A percentile compares a stretch with the other conserved stretches of the same genome.
Evolutionary conservation across 345 rosid genomes (phyloP).

Genomic region (Acer yangbiense): DNA sequence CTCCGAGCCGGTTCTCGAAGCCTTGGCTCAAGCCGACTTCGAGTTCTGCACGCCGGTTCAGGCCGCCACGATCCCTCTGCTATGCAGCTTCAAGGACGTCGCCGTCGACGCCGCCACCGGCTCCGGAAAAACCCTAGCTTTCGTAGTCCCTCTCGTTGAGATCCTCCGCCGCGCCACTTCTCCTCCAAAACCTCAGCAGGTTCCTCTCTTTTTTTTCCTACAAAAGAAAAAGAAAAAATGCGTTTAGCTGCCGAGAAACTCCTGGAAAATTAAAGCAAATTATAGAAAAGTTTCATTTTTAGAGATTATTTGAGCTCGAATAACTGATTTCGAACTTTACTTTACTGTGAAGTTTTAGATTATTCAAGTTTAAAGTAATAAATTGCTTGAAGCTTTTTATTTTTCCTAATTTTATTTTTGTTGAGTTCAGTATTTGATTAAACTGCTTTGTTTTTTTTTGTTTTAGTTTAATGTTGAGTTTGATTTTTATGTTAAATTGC

Average conservation of each 20-base stretch:
- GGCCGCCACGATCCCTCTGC: constrained; percentile 81
- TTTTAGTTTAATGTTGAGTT: neutral
- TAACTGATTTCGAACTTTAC: neutral
- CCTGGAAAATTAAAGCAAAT: neutral
- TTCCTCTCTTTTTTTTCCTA: constrained; percentile 14
- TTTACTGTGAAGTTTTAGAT: neutral
- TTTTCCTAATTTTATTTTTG: neutral
- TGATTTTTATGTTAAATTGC: neutral
- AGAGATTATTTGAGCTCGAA: neutral
- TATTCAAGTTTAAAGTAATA: neutral
- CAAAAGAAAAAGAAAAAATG: neutral
- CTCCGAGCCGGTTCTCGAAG: constrained; percentile 60
- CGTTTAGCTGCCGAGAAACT: constrained; percentile 5
- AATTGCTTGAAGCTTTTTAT: neutral
- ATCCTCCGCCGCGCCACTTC: constrained; percentile 65
- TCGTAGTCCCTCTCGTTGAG: constrained; percentile 76
- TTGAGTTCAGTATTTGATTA: no score
- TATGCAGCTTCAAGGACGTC: constrained; percentile 86
- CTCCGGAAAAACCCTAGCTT: constrained; percentile 45
- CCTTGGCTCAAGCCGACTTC: constrained; percentile 55
- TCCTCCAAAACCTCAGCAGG: constrained; percentile 81
- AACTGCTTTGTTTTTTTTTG: neutral
- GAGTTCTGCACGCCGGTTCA: constrained; percentile 96
- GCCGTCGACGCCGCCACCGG: constrained; percentile 41
- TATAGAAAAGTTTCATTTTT: neutral